Percentiles rank a stretch among this genome's conserved stretches.
phyloP scores from a whole-genome alignment of 116 monocot species.

The Posidonia oceanica region DNA sequence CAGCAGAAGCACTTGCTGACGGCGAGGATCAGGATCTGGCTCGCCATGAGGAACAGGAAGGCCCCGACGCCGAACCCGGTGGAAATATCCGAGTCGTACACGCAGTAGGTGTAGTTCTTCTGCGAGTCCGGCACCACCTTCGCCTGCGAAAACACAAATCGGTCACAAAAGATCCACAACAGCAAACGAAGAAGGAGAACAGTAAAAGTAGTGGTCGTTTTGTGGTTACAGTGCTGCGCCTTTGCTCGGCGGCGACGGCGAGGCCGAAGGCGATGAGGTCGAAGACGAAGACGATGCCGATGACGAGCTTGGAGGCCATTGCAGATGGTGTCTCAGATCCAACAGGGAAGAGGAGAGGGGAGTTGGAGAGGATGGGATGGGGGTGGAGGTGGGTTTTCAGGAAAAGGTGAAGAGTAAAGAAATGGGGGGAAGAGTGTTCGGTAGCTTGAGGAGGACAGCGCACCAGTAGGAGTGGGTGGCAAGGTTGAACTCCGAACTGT shows the following conservation, averaged over 20 bases:
- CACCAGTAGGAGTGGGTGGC: too few relatives aligned
- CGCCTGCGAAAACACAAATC: slow-evolving; percentile 30
- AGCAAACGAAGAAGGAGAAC: background rate
- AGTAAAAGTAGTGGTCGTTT: background rate
- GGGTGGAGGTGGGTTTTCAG: background rate
- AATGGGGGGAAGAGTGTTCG: too few relatives aligned
- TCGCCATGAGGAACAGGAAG: slow-evolving; percentile 48
- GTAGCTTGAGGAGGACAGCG: too few relatives aligned
- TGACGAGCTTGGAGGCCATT: slow-evolving; percentile 50
- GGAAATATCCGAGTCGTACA: slow-evolving; percentile 89
- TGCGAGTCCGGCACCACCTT: slow-evolving; percentile 32
- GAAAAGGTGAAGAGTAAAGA: background rate
- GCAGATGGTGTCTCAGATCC: background rate
- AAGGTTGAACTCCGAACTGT: too few relatives aligned
- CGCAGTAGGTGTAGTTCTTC: slow-evolving; percentile 83
- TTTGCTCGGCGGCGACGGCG: slow-evolving; percentile 68
- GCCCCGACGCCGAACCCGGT: slow-evolving; percentile 88
- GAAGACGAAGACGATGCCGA: slow-evolving; percentile 39
- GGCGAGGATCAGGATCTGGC: slow-evolving; percentile 64
- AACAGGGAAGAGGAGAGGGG: too few relatives aligned
- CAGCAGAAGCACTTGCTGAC: slow-evolving; percentile 93
- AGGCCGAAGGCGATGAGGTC: slow-evolving; percentile 72
- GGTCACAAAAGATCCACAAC: background rate
- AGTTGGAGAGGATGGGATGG: background rate
- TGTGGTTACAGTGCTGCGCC: slow-evolving; percentile 45